Evolutionary conservation across 2,329 filamentous ascomycete genomes (phyloP), one percentile per base, ranked within the genome.

Genomic region (Xenoacremonium recifei): DNA sequence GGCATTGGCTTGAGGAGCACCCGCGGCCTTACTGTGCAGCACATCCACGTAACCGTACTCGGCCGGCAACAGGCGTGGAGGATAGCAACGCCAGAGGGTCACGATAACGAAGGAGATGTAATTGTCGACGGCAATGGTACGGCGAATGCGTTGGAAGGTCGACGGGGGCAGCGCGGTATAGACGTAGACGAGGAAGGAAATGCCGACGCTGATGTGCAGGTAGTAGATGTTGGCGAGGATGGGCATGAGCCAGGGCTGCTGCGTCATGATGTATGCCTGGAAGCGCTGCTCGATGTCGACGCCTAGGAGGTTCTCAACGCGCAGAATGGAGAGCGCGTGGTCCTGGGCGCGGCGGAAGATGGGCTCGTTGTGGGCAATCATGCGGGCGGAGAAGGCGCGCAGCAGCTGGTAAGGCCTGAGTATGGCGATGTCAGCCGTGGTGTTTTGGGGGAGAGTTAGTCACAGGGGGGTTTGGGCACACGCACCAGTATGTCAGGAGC

Each of bases 31-130:
- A 35, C 57, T 49, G 35, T 73, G 71, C 6, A 75, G 59, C 12
- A 73, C 52, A 44, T 76, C 73, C 43, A 72, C 47, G 51, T 71
- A 76, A 17, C 72, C 72, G 13, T 73, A 73, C 40, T 69, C 60
- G 9, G 53, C 48, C 1, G 69, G 69, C 0, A 77, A 63, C n/a
- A 77, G 56, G 3, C 73, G 66, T 1, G 73, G 74, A 3, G 74
- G 73, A 42, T 63, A 66, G 57, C 72, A 75, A 15, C 72, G 68
- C 65, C 71, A 76, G 3, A 65, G 25, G 0, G 70, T 71, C 13
- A 77, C 58, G 35, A 75, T 64, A 35, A 68, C 54, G 35, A 77
- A 77, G 6, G 73, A 70, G 36, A 77, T 60, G 19, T 63, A 62
- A 35, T 77, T 76, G 40, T 72, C 64, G 4, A 69, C 47, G n/a